Evolutionary conservation across 176 grass and related monocot genomes (phyloP), one percentile per base, ranked within the genome.

Genomic region (Hsuehochloa calcarea): DNA sequence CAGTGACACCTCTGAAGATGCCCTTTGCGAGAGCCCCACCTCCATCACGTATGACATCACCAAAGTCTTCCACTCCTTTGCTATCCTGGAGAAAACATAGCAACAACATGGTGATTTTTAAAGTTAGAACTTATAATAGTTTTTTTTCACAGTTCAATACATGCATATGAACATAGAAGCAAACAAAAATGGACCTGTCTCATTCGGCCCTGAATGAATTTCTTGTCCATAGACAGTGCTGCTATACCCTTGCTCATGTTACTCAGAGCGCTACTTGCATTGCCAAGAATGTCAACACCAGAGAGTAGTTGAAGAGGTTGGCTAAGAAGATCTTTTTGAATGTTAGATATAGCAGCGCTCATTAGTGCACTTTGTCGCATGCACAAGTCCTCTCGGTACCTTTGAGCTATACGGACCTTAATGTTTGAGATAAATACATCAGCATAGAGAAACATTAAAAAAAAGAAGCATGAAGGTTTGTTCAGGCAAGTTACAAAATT

Each of bases 211-310:
- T 95, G 93, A 90, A 98, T 98, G 81, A 98, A 98, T 82, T 98
- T 98, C 81, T 95, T 98, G 84, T 98, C 96, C 96, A 98, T 98
- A 47, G 96, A 98, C 84, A 98, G 79, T 37, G 91, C 96, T 76
- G 96, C 96, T 81, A 98, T 90, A 75, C 96, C 93, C 94, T 98
- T 98, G 83, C 96, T 98, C 96, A 98, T 98, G 79, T 95, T 98
- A 87, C 96, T 95, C 70, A 98, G 79, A 50, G 96, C 96, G 14
- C 96, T 98, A 89, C 96, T 98, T 51, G 96, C 96, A 75, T 98
- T 98, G 83, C 96, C 96, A 91, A 98, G 91, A 90, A 98, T 95
- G 70, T 98, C 96, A 93, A 98, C 93, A 54, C 96, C 96, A 14
- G 96, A 98, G 81, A 98, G 96, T 76, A 98, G 85, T 79, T 95